Base-by-base conservation (phyloP, 1,284 basidiomycete species). In the Microbotryum silenes-acaulis region DNA sequence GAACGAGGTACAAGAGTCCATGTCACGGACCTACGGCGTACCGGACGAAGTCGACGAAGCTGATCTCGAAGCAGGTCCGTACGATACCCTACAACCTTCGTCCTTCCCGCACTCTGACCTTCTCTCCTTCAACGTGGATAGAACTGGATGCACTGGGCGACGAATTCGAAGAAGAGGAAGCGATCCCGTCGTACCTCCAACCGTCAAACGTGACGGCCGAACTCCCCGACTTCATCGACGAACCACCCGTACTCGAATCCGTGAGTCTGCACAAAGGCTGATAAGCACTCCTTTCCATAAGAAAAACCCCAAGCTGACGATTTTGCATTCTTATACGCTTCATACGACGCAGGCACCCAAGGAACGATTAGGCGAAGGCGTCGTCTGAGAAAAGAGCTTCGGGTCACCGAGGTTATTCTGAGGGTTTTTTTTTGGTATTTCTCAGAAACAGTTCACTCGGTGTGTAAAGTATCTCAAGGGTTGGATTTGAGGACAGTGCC, bases 1-100 rank as follows among this genome's bases (percentile, higher is more conserved):
- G 3, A 97, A 97, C 74, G 94, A 98, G 75, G 91, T 99, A 56
- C 94, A 98, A 74, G 94, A 97, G 75, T 86, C 87, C 45, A 78
- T 99, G 47, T 90, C 89, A 12, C 81, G 94, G 65, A 94, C 90
- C 42, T 99, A 98, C 75, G 91, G 88, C 31, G 90, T 98, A 0
- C 94, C 94, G 18, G 96, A 99, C 70, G 96, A 98, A 75, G 81
- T 99, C 51, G 96, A 99, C 78, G 94, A 99, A 75, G 90, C 88
- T 16, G 96, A 98, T 75, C 81, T 99, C 6, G 87, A 97, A 81
- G 96, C 96, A 56, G 94, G 94, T 87, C 72, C 53, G 84, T 74
- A n/a, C 9, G 14, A 16, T 14, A 12, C 12, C 37, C 37, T 42
- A 42, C 37, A 42, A 16, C 37, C 14, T 16, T 18, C 12, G 16